Base-by-base conservation (phyloP, 2,329 filamentous ascomycete genomes). In the Fusarium veterinarium region DNA sequence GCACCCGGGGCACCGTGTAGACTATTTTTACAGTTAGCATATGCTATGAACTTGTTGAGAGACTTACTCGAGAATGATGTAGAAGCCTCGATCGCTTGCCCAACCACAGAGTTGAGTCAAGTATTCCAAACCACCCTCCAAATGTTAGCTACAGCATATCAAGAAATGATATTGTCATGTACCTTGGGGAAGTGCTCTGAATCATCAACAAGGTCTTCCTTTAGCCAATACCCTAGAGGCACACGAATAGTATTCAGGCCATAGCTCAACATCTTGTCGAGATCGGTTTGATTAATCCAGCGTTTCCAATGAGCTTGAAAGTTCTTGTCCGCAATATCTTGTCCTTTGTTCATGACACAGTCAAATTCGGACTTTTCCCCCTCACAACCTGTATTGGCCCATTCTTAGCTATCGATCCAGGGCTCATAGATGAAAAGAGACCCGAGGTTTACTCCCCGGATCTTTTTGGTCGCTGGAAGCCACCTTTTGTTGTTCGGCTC, bases 361-460 rank as follows among this genome's bases (percentile, higher is more conserved):
- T 89, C 87, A 70, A 87, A 89, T 78, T 89, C 87, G 46, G 85
- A 86, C 20, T 82, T 77, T n/a, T 80, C 74, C 4, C 74, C 80
- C 13, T 77, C 77, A 69, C 87, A 89, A 38, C 86, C 86, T 75
- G 88, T 87, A 23, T 71, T 72, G 23, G 67, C 77, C 86, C 87
- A 90, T 56, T 82, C 81, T 33, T 78, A 75, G 20, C 73, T 70
- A 49, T 83, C 83, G 75, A 89, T 86, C 87, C 87, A 89, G 12
- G 86, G 86, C 78, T 90, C 87, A 38, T 85, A 79, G 59, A 89
- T 76, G 73, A 89, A 88, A 30, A 85, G 81, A 1, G 84, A 83
- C 10, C 87, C 86, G 13, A 89, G 79, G 74, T 89, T 89, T 62
- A 89, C 87, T 37, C 87, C 88, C 14, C 87, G 85, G 57, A 89